These are phyloP conservation scores for Takashimella tepidaria DNA, from an alignment of 1,284 basidiomycete species.

Conservation along the genomic window DNA sequence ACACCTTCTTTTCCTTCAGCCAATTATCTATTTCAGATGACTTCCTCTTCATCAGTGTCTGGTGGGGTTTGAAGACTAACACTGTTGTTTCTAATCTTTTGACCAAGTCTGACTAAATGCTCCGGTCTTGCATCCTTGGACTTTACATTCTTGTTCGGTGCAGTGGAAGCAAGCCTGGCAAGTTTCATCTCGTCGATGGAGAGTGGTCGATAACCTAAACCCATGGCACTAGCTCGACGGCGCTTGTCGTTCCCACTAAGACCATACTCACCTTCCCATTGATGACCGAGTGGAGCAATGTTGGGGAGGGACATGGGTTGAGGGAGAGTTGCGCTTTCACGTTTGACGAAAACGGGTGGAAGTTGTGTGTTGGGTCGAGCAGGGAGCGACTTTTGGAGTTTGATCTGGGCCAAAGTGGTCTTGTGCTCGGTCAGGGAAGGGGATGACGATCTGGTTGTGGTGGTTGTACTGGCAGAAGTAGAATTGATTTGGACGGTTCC, in stretches of 20 bases:
- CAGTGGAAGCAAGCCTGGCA: no score
- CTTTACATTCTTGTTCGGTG: no score
- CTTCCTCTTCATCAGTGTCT: not conserved
- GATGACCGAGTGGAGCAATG: constrained; percentile 26
- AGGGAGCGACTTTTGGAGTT: constrained; percentile 19
- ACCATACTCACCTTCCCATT: constrained; percentile 24
- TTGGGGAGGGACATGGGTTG: constrained; percentile 32
- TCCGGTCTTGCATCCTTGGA: no score
- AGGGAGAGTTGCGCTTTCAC: constrained; percentile 31
- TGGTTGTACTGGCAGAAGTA: not conserved
- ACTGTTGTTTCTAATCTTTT: constrained; percentile 20
- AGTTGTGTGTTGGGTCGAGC: constrained; percentile 16
- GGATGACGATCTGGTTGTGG: not conserved
- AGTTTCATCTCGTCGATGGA: constrained; percentile 2
- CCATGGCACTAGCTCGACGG: constrained; percentile 21
- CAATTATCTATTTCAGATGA: not conserved
- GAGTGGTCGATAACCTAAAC: not conserved
- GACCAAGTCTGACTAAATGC: constrained; percentile 23
- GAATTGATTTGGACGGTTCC: no score
- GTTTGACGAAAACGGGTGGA: constrained; percentile 32
- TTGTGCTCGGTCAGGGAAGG: constrained; percentile 18
- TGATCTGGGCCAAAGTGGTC: not conserved
- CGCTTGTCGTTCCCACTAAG: constrained; percentile 31
- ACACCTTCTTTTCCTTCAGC: not conserved
- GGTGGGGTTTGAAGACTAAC: constrained; percentile 5